Evolutionary conservation across 1,139 yeast species (phyloP), one percentile per base, ranked within the genome.

Genomic region (Pichia sp.): DNA sequence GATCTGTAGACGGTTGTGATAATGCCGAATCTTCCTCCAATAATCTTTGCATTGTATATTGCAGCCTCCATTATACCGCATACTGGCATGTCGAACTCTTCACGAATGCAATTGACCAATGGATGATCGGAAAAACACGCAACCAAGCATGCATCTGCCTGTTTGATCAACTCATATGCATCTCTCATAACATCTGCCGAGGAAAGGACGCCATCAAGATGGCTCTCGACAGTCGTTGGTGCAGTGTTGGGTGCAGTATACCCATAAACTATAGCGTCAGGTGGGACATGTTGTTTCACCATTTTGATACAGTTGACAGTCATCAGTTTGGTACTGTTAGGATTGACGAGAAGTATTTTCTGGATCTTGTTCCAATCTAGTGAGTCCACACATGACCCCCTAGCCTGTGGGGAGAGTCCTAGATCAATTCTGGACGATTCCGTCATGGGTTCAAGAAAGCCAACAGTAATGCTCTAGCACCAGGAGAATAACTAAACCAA

Each of bases 91-190:
- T 64, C 65, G 37, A 66, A 66, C 54, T 66, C 69, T 51, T 65
- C 69, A 31, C 68, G 58, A 2, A 59, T 54, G 48, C 68, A 65
- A 50, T 66, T 63, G 4, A 60, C 60, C 49, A 66, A 48, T 3
- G 69, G 69, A 51, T 66, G 69, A 31, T 65, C 68, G 0, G 68
- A 65, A 54, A 66, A 66, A 44, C 69, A 66, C 0, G 68, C 68
- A 13, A 65, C 67, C 6, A 66, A 51, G 10, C 63, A 59, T 0
- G 67, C 68, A 53, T 66, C 68, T 2, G 56, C 66, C 31, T 64
- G 62, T 22, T 46, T 44, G 3, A 61, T 55, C 41, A 64, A 55
- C 10, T 55, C 60, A 47, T 66, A 63, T 4, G 58, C 59, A 47
- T 64, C 68, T 47, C 65, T 57, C 43, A 66, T 60, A 6, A 62